Evolutionary conservation across 2,329 filamentous ascomycete species (phyloP), one percentile per base, ranked within the genome.

Genomic region (Aotearoamyces nothofagi): DNA sequence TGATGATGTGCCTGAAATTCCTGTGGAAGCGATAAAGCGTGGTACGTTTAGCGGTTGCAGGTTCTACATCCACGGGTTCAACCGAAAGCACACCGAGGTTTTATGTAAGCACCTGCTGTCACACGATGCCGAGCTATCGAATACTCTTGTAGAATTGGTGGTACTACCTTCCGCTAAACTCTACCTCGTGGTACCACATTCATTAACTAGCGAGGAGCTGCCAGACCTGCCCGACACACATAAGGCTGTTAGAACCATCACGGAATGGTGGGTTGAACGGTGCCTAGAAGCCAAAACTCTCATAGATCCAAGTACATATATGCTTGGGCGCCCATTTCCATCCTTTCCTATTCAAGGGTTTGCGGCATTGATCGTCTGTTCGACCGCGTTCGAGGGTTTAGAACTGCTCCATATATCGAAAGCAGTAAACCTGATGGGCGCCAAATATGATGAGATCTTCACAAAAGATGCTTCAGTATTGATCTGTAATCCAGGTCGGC

Each of bases 241-340:
- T 27, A 36, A 39, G 13, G 52, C 57, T 37, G 56, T 60, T 31
- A 51, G 61, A 26, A 46, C 61, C 9, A 73, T 92, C 17, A 96
- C 84, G 8, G 84, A 93, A 47, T 92, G 90, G 63, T 98, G 87
- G 67, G 64, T 98, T 29, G 90, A 98, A 54, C 71, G 73, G 26
- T 96, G 87, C 49, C 58, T 98, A 22, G 74, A 86, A 47, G 69
- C 70, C 38, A 90, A 81, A 51, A 58, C 56, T 15, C 68, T 87
- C 41, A 61, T 82, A 26, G 60, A 78, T 16, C 82, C 84, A 4
- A 57, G 61, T 29, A 60, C 69, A 4, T 73, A 90, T 47, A 63
- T 80, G 22, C 65, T 92, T 14, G 84, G 82, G 33, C 71, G 70
- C 5, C 84, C 90, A 3, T 80, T 94, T 36, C 63, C 71, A 5